These are phyloP conservation scores for Tricholoma flavovirens DNA, from an alignment of 768 basidiomycete genomes.

Conservation along the genomic window DNA sequence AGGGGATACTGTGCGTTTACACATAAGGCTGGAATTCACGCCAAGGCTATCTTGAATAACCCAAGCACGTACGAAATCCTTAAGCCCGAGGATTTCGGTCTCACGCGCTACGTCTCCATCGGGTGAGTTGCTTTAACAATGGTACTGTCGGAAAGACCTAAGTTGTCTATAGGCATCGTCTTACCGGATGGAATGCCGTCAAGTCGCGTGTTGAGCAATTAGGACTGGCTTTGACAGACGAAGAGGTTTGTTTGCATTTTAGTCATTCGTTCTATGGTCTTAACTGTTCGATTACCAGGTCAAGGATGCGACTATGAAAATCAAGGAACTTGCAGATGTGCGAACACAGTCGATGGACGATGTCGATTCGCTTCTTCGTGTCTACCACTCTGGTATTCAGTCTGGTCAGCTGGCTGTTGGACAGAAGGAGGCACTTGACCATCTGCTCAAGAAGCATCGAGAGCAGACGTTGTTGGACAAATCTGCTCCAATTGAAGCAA, in stretches of 20 bases:
- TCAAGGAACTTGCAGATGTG: constrained; percentile 98
- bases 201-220: constrained; percentile 99
- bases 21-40: constrained; percentile 99
- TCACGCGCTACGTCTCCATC: constrained; percentile 96
- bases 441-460: constrained; percentile 76
- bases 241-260: constrained; percentile 48
- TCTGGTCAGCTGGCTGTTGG: constrained; percentile 90
- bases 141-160: not conserved
- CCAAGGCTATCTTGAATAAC: constrained; percentile 99
- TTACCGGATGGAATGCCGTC: constrained; percentile 99
- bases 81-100: constrained; percentile 98
- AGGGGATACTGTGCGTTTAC: constrained; percentile 99
- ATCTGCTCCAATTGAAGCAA: not conserved
- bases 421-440: constrained; percentile 88
- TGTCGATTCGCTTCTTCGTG: constrained; percentile 92
- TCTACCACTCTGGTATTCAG: constrained; percentile 93
- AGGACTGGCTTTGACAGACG: constrained; percentile 83
- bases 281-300: constrained; percentile 39
- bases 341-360: constrained; percentile 99
- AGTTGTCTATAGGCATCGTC: constrained; percentile 59
- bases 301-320: constrained; percentile 98
- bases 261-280: not conserved
- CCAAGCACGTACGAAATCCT: constrained; percentile 98
- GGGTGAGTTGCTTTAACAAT: constrained; percentile 44
- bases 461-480: constrained; percentile 10